Evolutionary conservation across 768 basidiomycete genomes (phyloP), one percentile per base, ranked within the genome.

Genomic region (Mycena sanguinolenta): DNA sequence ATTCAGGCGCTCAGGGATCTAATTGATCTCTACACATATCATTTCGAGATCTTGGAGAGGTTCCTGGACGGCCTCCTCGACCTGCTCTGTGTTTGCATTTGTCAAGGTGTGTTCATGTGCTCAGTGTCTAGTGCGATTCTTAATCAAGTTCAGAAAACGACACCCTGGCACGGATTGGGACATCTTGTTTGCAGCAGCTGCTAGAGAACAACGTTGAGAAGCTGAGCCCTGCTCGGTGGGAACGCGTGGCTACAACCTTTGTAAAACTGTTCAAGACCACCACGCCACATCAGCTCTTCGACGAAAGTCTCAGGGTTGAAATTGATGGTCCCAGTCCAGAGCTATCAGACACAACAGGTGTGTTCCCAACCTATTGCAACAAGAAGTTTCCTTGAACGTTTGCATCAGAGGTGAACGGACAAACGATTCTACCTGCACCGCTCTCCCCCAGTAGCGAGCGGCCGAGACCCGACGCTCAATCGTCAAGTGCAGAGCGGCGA

Each of bases 201-300:
- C 82, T 99, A 59, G 98, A 99, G 80, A 94, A 87, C 75, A 99
- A 99, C 73, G 93, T 97, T 53, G 85, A 85, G 67, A 98, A 96
- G 80, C 87, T 99, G 36, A 94, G 91, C 74, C 80, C 93, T 0
- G 83, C 88, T 21, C 91, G 91, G 65, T 99, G 98, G 98, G 96
- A 97, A 79, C 89, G 90, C 39, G 92, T 99, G 23, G 92, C 95
- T 3, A 90, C 92, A 13, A 95, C 97, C 0, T 99, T 99, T 74
- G 93, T 98, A 46, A 94, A 94, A 78, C 85, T 99, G n/a, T 99
- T 98, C 89, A 89, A 93, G 76, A 98, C 96, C 3, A 99, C 98
- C 0, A 99, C 97, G 0, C 98, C 98, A 0, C 94, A 97, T 82
- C 97, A 99, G 76, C 83, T 99, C 7, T 99, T 99, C 76, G 97